Evolutionary conservation across 352 stramenopile genomes (phyloP).

Genomic region (Phytophthora nicotianae): DNA sequence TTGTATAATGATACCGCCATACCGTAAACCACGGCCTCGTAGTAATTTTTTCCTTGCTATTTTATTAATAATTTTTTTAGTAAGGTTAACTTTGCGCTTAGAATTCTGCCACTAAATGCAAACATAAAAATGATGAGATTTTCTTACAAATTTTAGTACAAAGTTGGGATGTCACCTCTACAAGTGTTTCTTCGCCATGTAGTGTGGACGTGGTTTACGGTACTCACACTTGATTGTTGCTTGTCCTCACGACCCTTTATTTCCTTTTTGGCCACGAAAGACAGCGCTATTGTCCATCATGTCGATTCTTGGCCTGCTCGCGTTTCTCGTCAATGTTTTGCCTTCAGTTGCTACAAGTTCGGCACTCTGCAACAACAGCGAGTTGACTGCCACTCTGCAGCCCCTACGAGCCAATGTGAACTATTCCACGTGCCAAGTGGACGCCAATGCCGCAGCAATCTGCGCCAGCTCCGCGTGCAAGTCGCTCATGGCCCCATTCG

Average conservation of each 20-base stretch:
- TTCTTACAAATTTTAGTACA: no score
- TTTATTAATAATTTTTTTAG: no score
- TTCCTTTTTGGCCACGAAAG: neutral
- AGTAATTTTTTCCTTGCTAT: no score
- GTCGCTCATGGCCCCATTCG: conserved; percentile 16
- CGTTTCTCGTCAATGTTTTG: neutral
- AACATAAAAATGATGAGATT: no score
- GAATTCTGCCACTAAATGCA: no score
- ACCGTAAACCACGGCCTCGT: no score
- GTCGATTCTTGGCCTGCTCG: neutral
- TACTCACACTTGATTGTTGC: neutral
- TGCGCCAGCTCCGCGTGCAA: conserved; percentile 26
- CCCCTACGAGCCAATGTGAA: conserved; percentile 5
- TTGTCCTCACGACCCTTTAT: neutral
- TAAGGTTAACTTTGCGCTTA: no score
- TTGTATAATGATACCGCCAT: no score
- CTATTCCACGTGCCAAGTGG: conserved; percentile 27
- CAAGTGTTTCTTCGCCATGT: no score
- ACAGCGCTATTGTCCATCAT: neutral
- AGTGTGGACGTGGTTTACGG: no score
- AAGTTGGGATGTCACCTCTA: no score
- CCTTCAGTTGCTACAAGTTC: neutral
- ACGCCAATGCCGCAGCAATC: conserved; percentile 21
- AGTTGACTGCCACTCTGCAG: neutral
- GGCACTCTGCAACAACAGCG: neutral